phyloP scores from a whole-genome alignment of 352 stramenopile species.

The Phytophthora citricola region DNA sequence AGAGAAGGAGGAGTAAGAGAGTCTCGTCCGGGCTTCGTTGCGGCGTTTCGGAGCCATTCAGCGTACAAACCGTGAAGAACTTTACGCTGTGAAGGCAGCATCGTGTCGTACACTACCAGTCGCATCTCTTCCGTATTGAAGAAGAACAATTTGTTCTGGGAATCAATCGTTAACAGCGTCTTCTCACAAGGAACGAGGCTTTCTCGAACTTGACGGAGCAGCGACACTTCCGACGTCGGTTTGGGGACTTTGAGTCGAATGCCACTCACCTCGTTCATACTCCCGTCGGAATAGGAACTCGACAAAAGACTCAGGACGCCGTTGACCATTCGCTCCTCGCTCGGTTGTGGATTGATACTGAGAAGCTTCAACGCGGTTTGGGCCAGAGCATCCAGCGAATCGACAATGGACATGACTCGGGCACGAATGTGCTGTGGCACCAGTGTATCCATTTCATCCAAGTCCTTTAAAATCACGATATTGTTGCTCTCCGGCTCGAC shows the following conservation, averaged over 20 bases:
- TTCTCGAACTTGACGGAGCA: slow-evolving; percentile 64
- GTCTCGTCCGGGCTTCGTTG: slow-evolving; percentile 7
- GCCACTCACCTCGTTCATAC: slow-evolving; percentile 28
- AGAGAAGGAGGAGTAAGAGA: slow-evolving; percentile 12
- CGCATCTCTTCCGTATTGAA: slow-evolving; percentile 73
- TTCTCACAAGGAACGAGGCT: slow-evolving; percentile 70
- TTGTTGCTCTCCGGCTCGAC: slow-evolving; percentile 56
- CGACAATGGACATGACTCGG: slow-evolving; percentile 74
- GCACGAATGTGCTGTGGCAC: slow-evolving; percentile 76
- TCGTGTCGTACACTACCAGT: slow-evolving; percentile 58
- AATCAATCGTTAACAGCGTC: slow-evolving; percentile 50
- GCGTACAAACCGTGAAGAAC: slow-evolving; percentile 68
- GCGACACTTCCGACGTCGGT: slow-evolving; percentile 47
- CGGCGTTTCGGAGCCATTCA: slow-evolving; percentile 55
- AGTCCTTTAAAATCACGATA: slow-evolving; percentile 71
- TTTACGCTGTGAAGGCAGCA: slow-evolving; percentile 69
- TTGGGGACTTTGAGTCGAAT: slow-evolving; percentile 47
- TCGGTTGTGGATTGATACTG: slow-evolving; percentile 70
- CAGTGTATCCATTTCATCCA: slow-evolving; percentile 80
- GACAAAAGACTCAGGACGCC: slow-evolving; percentile 61
- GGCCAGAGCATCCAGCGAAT: slow-evolving; percentile 54
- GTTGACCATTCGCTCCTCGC: slow-evolving; percentile 64
- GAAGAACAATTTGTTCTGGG: slow-evolving; percentile 56
- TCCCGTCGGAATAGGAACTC: slow-evolving; percentile 43
- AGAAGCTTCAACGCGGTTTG: slow-evolving; percentile 74